These are phyloP conservation scores for Serendipita indica DNA, from an alignment of 768 basidiomycete genomes.

Conservation along the genomic window DNA sequence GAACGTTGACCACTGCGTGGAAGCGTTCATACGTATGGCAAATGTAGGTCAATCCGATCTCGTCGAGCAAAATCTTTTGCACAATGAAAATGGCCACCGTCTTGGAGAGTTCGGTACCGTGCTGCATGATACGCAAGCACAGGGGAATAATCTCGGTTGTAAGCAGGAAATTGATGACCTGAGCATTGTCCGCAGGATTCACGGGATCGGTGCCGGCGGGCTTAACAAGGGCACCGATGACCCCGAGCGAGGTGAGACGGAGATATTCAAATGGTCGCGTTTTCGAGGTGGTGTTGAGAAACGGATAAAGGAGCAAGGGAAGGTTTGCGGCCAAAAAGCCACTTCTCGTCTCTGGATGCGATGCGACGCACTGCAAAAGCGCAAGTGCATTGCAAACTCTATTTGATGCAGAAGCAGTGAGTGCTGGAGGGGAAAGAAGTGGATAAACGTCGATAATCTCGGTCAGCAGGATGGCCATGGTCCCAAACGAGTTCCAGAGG, in stretches of 20 bases:
- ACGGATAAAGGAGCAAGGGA: conserved; percentile 88
- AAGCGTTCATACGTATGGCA: conserved; percentile 99
- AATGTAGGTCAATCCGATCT: conserved; percentile 94
- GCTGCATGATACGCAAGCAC: conserved; percentile 99
- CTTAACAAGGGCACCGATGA: conserved; percentile 97
- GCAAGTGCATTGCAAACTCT: conserved; percentile 98
- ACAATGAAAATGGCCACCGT: conserved; percentile 99
- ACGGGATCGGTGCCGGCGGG: conserved; percentile 3
- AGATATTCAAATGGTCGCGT: conserved; percentile 99
- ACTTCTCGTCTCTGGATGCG: conserved; percentile 88
- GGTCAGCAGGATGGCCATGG: conserved; percentile 93
- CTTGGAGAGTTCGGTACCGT: conserved; percentile 94
- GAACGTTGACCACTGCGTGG: conserved; percentile 95
- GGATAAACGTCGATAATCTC: conserved; percentile 99
- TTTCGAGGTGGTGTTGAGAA: conserved; percentile 97
- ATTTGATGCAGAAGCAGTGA: conserved; percentile 95
- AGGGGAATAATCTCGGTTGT: conserved; percentile 99
- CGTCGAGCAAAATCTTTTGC: conserved; percentile 89
- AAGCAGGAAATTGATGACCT: conserved; percentile 96
- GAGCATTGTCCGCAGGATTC: conserved; percentile 57
- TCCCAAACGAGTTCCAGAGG: conserved; percentile 96
- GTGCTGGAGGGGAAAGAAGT: conserved; percentile 81
- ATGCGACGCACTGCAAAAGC: conserved; percentile 93
- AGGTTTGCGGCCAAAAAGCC: conserved; percentile 92
- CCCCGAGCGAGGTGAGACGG: conserved; percentile 95